Conservation (phyloP, 495 filamentous ascomycete genomes). For the Podospora australis region DNA sequence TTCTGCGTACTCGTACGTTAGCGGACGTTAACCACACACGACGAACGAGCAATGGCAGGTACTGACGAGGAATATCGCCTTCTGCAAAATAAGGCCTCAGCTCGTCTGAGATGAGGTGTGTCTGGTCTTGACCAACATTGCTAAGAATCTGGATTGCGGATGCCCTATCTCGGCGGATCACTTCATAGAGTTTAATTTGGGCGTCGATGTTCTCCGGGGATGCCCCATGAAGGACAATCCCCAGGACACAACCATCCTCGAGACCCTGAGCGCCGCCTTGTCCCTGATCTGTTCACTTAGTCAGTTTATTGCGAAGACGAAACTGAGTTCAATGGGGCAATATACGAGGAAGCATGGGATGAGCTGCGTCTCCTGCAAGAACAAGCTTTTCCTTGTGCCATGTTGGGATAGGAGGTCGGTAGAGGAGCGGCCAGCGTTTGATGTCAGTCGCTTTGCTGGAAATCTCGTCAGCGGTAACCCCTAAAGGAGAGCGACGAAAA, state of each 20-base stretch:
- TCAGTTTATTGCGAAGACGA: conserved; percentile 25
- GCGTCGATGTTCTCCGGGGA: conserved; percentile 25
- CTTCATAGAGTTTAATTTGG: conserved; percentile 46
- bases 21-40: no score
- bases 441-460: conserved; percentile 29
- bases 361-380: conserved; percentile 42
- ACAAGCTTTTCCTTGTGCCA: conserved; percentile 32
- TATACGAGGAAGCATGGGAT: conserved; percentile 41
- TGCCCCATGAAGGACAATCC: conserved; percentile 22
- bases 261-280: conserved; percentile 41
- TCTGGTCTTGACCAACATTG: conserved; percentile 18
- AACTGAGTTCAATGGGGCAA: not conserved
- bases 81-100: conserved; percentile 9
- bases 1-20: not conserved
- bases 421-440: conserved; percentile 37
- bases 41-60: not conserved
- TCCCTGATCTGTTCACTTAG: conserved; percentile 38
- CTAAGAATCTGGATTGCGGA: conserved; percentile 46
- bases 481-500: not conserved
- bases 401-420: conserved; percentile 19
- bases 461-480: not conserved
- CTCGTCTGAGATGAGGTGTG: conserved; percentile 10
- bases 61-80: conserved; percentile 15
- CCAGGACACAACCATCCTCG: conserved; percentile 38
- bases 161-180: conserved; percentile 41